Evolutionary conservation across 352 stramenopile genomes (phyloP).

Genomic region (Pilasporangium apinafurcum): DNA sequence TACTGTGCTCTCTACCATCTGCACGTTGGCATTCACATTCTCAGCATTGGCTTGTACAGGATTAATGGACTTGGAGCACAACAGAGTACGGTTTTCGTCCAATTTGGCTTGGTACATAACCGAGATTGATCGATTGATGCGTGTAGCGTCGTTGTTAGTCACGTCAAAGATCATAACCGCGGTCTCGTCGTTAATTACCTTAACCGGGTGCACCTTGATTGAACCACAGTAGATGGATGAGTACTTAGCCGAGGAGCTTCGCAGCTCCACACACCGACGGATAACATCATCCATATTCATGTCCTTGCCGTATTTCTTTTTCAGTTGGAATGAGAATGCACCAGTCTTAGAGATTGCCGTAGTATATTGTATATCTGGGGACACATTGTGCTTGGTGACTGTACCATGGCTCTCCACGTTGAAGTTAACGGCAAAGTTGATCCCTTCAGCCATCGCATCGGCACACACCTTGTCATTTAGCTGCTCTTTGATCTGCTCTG

Average conservation of each 20-base stretch:
- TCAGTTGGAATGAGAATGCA: neutral
- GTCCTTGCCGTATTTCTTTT: slow-evolving; percentile 21
- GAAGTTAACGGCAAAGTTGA: neutral
- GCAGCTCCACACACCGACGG: neutral
- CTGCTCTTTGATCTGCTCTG: slow-evolving; percentile 3
- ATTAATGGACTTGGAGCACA: slow-evolving; percentile 71
- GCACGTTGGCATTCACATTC: slow-evolving; percentile 52
- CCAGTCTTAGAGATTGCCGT: too few species aligned
- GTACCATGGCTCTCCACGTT: slow-evolving; percentile 1
- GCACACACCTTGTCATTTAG: slow-evolving; percentile 1
- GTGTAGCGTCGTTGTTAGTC: neutral
- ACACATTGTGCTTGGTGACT: neutral
- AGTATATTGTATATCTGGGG: neutral
- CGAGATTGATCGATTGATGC: slow-evolving; percentile 5
- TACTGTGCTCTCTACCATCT: slow-evolving; percentile 81
- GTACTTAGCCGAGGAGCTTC: slow-evolving; percentile 3
- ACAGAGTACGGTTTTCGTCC: slow-evolving; percentile 49
- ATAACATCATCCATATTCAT: slow-evolving; percentile 1
- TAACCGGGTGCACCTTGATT: neutral
- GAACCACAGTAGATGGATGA: neutral
- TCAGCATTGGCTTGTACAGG: slow-evolving; percentile 30
- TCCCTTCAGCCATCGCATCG: slow-evolving; percentile 1
- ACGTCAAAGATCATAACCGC: slow-evolving; percentile 7
- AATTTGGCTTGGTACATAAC: slow-evolving; percentile 5
- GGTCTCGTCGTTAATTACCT: slow-evolving; percentile 1